A percentile compares a stretch with the other conserved stretches of the same genome.
Evolutionary conservation across 1,284 basidiomycete species (phyloP).

Genomic region (Cryptococcus hybrid): DNA sequence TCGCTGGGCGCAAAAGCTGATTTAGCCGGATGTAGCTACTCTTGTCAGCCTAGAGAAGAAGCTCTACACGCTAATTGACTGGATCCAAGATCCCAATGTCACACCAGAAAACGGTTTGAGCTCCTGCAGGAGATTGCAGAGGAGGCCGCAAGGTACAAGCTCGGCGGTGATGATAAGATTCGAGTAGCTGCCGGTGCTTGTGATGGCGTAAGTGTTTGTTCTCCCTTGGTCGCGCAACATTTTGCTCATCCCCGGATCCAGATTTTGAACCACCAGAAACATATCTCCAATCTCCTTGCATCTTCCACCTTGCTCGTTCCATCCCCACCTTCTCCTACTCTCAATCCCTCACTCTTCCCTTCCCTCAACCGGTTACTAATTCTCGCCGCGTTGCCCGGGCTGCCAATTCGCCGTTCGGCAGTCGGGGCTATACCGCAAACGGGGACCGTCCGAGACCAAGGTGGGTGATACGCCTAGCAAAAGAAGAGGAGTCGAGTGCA

Average conservation of each 20-base stretch:
- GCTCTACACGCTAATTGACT: conserved; percentile 67
- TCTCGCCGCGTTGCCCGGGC: conserved; percentile 36
- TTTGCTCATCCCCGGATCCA: background rate
- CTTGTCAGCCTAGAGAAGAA: conserved; percentile 74
- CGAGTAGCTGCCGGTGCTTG: conserved; percentile 92
- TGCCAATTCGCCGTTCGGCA: conserved; percentile 40
- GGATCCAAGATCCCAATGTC: conserved; percentile 66
- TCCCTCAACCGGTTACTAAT: conserved; percentile 57
- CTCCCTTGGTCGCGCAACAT: no score
- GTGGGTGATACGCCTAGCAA: conserved; percentile 39
- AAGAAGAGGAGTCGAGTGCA: conserved; percentile 42
- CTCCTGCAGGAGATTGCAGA: conserved; percentile 91
- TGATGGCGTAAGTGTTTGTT: conserved; percentile 61
- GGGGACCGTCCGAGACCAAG: conserved; percentile 12
- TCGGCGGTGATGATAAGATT: conserved; percentile 94
- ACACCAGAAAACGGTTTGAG: conserved; percentile 76
- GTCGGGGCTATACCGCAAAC: background rate
- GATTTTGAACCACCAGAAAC: conserved; percentile 35
- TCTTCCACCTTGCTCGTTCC: conserved; percentile 52
- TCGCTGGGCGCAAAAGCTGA: conserved; percentile 23
- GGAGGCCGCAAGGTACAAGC: conserved; percentile 84
- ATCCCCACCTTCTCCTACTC: conserved; percentile 50
- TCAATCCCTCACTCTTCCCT: conserved; percentile 64
- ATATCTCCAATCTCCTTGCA: conserved; percentile 56
- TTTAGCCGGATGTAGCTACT: conserved; percentile 55